phyloP scores from a whole-genome alignment of 495 filamentous ascomycete genomes.

The Penicillium fimorum region DNA sequence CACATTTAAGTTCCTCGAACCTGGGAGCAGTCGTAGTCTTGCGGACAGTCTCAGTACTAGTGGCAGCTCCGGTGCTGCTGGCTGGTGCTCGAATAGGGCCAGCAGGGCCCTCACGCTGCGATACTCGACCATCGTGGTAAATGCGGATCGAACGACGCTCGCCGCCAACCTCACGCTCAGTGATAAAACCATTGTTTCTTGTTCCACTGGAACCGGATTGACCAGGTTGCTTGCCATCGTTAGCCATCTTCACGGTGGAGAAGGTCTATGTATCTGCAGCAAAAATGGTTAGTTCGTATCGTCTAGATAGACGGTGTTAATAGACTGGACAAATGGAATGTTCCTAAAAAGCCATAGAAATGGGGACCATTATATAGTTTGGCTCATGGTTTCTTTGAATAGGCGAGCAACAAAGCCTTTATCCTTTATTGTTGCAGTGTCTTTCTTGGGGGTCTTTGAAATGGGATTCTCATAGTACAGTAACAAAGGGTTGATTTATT shows the following conservation, averaged over 20 bases:
- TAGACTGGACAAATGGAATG: not conserved
- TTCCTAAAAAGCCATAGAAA: not conserved
- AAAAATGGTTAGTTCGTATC: not conserved
- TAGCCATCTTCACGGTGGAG: not conserved
- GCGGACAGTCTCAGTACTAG: not conserved
- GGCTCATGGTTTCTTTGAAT: not conserved
- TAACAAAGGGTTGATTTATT: not conserved
- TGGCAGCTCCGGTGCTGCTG: no score
- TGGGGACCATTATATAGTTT: not conserved
- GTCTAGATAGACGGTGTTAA: not conserved
- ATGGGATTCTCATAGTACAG: not conserved
- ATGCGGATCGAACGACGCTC: conserved; percentile 1
- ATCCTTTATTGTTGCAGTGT: not conserved
- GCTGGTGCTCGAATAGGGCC: not conserved
- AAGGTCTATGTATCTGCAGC: not conserved
- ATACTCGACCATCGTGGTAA: conserved; percentile 1
- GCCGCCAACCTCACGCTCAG: not conserved
- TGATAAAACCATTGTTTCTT: not conserved
- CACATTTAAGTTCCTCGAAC: not conserved
- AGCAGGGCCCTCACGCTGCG: not conserved
- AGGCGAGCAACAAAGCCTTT: not conserved
- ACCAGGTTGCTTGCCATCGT: not conserved
- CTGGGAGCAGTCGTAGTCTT: not conserved
- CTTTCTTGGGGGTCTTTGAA: not conserved
- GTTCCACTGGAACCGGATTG: not conserved